phyloP scores from a whole-genome alignment of 129 eudicot genomes.

The Chrysanthemum lavandulifolium region DNA sequence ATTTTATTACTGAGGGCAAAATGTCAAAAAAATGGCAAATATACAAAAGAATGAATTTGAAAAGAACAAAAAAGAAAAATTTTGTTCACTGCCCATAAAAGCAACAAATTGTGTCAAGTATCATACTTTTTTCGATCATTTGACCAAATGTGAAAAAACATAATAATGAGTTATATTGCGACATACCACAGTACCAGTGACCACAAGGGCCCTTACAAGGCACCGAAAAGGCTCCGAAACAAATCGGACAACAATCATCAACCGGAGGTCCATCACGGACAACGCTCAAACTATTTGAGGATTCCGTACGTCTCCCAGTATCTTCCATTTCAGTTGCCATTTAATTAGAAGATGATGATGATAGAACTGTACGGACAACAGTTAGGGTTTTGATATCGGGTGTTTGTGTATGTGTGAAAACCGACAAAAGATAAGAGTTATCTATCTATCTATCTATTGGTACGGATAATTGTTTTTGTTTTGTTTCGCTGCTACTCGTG shows the following conservation, averaged over 20 bases:
- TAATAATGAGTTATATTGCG: too few species aligned
- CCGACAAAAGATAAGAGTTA: conserved; percentile 14
- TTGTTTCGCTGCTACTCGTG: conserved; percentile 16
- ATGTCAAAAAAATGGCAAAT: too few species aligned
- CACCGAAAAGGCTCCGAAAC: conserved; percentile 49
- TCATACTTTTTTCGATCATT: too few species aligned
- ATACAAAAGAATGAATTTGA: too few species aligned
- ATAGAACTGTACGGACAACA: background rate
- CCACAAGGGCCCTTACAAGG: conserved; percentile 68
- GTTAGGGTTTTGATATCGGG: background rate
- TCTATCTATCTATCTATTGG: conserved; percentile 2
- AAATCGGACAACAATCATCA: conserved; percentile 66
- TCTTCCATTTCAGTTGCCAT: conserved; percentile 27
- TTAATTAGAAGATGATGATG: background rate
- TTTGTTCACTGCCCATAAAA: too few species aligned
- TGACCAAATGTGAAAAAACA: too few species aligned
- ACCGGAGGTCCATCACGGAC: conserved; percentile 41
- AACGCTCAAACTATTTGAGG: background rate
- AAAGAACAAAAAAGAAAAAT: too few species aligned
- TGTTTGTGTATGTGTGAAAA: background rate
- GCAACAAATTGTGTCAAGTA: too few species aligned
- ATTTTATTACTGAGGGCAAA: too few species aligned
- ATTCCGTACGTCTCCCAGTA: background rate
- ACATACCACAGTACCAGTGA: conserved; percentile 72
- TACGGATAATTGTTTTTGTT: background rate